A percentile compares a stretch with the other conserved stretches of the same genome.
Conservation (phyloP, 1,139 yeast species). For the Geotrichum histeridarum region DNA sequence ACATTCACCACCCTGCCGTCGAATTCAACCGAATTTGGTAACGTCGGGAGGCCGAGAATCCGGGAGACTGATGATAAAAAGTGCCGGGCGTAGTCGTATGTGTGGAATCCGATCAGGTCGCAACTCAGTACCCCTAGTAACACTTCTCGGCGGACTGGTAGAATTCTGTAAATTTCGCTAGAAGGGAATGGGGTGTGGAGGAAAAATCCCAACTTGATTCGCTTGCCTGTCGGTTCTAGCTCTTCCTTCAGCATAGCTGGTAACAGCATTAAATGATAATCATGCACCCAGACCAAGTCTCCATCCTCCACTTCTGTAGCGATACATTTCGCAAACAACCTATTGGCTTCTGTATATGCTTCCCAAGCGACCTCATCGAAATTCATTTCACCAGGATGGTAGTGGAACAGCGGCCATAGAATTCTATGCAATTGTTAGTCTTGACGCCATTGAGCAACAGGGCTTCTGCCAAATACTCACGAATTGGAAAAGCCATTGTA, state of each 20-base stretch:
- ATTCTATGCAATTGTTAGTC: constrained; percentile 43
- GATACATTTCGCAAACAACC: constrained; percentile 71
- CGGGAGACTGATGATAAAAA: constrained; percentile 88
- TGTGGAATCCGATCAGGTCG: constrained; percentile 94
- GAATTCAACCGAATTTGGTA: constrained; percentile 87
- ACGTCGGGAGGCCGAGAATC: constrained; percentile 71
- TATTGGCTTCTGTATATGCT: constrained; percentile 91
- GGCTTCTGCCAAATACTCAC: constrained; percentile 5
- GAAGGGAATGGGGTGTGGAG: constrained; percentile 98
- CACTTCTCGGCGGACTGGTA: constrained; percentile 93
- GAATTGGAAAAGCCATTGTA: constrained; percentile 93
- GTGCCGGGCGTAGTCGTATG: constrained; percentile 99
- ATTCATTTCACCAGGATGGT: constrained; percentile 98
- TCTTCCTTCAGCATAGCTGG: constrained; percentile 83
- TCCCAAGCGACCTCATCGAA: constrained; percentile 98
- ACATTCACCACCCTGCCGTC: constrained; percentile 73
- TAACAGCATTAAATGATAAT: constrained; percentile 89
- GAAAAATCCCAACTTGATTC: constrained; percentile 83
- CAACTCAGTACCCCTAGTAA: constrained; percentile 88
- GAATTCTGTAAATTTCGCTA: constrained; percentile 86
- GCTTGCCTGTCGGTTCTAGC: constrained; percentile 45
- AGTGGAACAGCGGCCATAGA: constrained; percentile 96
- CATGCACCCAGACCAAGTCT: constrained; percentile 96
- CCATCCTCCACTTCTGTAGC: constrained; percentile 69
- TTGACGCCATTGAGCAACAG: not conserved